These are phyloP conservation scores for Podospora pseudocomata DNA, from an alignment of 495 filamentous ascomycete species.

Conservation along the genomic window DNA sequence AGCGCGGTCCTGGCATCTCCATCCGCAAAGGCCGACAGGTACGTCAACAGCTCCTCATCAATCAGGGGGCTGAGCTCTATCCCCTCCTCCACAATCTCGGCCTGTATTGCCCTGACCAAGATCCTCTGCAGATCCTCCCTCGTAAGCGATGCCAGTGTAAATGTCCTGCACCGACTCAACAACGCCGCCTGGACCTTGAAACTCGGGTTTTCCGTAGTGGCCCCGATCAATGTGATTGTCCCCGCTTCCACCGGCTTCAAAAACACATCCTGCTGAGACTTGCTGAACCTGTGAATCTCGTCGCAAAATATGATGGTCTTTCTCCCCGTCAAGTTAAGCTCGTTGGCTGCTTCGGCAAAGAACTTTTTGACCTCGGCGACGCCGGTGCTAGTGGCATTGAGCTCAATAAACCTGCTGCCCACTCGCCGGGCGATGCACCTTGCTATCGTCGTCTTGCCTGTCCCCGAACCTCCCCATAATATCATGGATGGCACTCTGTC, in stretches of 20 bases:
- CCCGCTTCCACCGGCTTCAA: constrained; percentile 89
- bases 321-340: constrained; percentile 74
- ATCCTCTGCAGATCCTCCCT: constrained; percentile 69
- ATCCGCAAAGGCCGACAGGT: constrained; percentile 80
- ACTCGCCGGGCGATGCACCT: constrained; percentile 82
- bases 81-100: constrained; percentile 43
- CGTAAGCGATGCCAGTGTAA: constrained; percentile 73
- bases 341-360: constrained; percentile 78
- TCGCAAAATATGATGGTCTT: constrained; percentile 98
- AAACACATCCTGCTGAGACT: constrained; percentile 93
- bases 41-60: constrained; percentile 70
- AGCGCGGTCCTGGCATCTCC: constrained; percentile 90
- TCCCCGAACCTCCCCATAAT: constrained; percentile 87
- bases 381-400: constrained; percentile 86
- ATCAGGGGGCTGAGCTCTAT: constrained; percentile 53
- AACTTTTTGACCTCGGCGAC: constrained; percentile 96
- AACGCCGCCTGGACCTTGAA: constrained; percentile 92
- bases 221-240: constrained; percentile 86
- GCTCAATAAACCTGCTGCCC: constrained; percentile 85
- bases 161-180: constrained; percentile 83
- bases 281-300: constrained; percentile 93
- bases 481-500: constrained; percentile 92
- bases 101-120: constrained; percentile 64
- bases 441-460: constrained; percentile 95
- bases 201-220: constrained; percentile 94